phyloP scores from a whole-genome alignment of 1,284 basidiomycete species.

The Mixia osmundae region DNA sequence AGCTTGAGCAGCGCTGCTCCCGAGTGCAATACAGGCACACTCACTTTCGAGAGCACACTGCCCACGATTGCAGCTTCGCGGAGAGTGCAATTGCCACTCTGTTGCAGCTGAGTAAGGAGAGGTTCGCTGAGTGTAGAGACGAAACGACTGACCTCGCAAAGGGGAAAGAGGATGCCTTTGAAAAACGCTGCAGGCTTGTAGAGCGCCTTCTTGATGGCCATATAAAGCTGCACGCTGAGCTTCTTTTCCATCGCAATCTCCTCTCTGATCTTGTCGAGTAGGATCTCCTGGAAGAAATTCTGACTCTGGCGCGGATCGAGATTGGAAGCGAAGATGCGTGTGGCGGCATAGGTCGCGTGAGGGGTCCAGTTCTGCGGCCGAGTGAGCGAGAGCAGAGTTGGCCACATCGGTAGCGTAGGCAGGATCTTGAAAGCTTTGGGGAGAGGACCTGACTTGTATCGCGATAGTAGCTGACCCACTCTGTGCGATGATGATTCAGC shows the following conservation, averaged over 20 bases:
- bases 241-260: constrained; percentile 64
- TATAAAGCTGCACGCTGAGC: constrained; percentile 74
- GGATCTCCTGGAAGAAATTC: constrained; percentile 72
- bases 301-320: constrained; percentile 93
- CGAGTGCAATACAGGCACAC: constrained; percentile 83
- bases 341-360: constrained; percentile 81
- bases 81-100: constrained; percentile 52
- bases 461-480: constrained; percentile 61
- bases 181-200: constrained; percentile 98
- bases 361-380: constrained; percentile 83
- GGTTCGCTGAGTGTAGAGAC: background rate
- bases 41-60: constrained; percentile 73
- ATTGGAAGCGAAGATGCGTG: constrained; percentile 84
- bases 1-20: constrained; percentile 83
- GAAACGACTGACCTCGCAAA: constrained; percentile 47
- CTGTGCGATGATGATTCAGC: constrained; percentile 24
- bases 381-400: constrained; percentile 79
- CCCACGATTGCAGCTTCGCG: constrained; percentile 91
- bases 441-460: constrained; percentile 84
- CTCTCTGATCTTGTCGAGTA: constrained; percentile 72
- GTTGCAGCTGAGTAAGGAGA: background rate
- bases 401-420: constrained; percentile 87
- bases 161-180: constrained; percentile 90
- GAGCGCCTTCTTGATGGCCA: constrained; percentile 59
- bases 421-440: constrained; percentile 98